Percentiles rank a stretch among this genome's conserved stretches.
phyloP scores from a whole-genome alignment of 345 rosid genomes.

The Bruguiera gymnorhiza region DNA sequence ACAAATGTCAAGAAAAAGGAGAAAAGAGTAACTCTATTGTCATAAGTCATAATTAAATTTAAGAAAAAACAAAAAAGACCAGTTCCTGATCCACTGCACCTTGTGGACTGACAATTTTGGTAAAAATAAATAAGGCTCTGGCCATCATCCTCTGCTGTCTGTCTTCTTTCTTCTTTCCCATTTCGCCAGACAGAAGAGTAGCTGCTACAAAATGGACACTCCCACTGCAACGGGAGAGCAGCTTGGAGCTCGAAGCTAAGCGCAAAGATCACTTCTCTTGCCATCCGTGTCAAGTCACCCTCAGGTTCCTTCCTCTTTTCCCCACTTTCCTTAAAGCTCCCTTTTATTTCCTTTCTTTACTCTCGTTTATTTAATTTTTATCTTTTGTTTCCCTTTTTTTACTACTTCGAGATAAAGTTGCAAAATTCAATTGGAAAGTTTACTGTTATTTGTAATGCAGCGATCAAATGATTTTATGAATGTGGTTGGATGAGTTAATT shows the following conservation, averaged over 20 bases:
- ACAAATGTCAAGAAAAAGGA: too few species aligned
- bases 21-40: too few species aligned
- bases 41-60: too few species aligned
- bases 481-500: neutral
- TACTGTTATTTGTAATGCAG: too few species aligned
- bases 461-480: too few species aligned
- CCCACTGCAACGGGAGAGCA: neutral
- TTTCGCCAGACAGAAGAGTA: neutral
- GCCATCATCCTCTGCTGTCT: neutral
- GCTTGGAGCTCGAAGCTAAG: conserved; percentile 23
- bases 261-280: conserved; percentile 20
- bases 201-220: neutral
- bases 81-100: too few species aligned
- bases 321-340: neutral
- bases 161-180: neutral
- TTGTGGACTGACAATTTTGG: too few species aligned
- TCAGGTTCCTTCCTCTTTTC: conserved; percentile 6
- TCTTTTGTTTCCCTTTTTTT: neutral
- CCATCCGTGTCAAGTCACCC: conserved; percentile 23
- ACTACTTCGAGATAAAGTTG: too few species aligned
- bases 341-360: neutral
- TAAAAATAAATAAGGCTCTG: too few species aligned
- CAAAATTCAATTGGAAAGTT: too few species aligned
- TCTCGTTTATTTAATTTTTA: neutral
- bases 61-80: too few species aligned